Evolutionary conservation across 2,329 filamentous ascomycete species (phyloP), one percentile per base, ranked within the genome.

Genomic region (Botrytis byssoidea): DNA sequence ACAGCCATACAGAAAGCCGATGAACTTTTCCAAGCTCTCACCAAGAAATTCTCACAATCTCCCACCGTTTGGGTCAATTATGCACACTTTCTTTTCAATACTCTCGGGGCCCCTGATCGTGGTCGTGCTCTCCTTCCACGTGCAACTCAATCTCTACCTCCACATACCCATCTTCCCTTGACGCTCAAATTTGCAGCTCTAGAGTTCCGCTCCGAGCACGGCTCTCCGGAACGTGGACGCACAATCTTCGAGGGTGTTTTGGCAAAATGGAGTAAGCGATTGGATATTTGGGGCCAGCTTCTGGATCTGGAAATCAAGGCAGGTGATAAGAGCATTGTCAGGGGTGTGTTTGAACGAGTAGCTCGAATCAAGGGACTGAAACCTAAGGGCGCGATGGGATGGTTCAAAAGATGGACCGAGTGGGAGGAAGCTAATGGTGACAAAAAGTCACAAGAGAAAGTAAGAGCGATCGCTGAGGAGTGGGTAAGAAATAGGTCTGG

Each of bases 231-330:
- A 84, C 93, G 93, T 74, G 96, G 96, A 16, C 92, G 97, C 29
- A 99, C 97, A 40, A 91, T 98, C 80, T 98, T 98, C 79, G 95
- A 98, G 83, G 92, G 92, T 57, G 86, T 99, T 14, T 86, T 99
- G 12, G 88, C 90, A 51, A 91, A 92, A 7, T 97, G 92, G 85
- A 93, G 94, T 64, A 97, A 97, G 85, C 93, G 94, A 82, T 90
- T 94, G 74, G 94, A 98, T 81, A 85, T 98, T 70, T 98, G 95
- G 95, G 96, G 94, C 82, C 91, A 97, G 83, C 90, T 97, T 77
- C 84, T 98, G 1, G 94, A 97, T 81, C 87, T 98, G 73, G 96
- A 99, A 84, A 88, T 90, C 48, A 85, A 86, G 59, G 89, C 89
- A 59, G 84, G 81, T n/a, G 86, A 87, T 51, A 82, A 82, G 18